Conservation (phyloP, 352 stramenopile genomes). For the Phytophthora aleatoria region DNA sequence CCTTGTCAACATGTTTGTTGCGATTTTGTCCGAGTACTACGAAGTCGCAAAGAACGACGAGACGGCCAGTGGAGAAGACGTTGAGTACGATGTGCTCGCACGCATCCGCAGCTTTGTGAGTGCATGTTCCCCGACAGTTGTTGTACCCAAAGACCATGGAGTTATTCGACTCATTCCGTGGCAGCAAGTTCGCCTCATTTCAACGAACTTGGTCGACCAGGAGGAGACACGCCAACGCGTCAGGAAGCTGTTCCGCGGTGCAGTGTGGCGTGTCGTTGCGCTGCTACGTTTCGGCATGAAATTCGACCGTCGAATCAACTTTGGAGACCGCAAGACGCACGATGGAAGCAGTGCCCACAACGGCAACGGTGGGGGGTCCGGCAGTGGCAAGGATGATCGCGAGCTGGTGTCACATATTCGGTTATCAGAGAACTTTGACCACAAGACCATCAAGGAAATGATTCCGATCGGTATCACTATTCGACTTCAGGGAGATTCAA, state of each 20-base stretch:
- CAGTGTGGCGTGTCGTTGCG: slow-evolving; percentile 88
- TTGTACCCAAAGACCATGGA: slow-evolving; percentile 73
- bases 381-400: slow-evolving; percentile 40
- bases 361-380: slow-evolving; percentile 11
- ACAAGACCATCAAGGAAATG: slow-evolving; percentile 91
- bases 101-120: slow-evolving; percentile 79
- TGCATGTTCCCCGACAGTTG: slow-evolving; percentile 78
- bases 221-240: slow-evolving; percentile 83
- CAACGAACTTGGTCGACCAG: slow-evolving; percentile 87
- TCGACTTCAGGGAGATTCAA: slow-evolving; percentile 73
- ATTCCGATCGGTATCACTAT: slow-evolving; percentile 88
- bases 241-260: slow-evolving; percentile 80
- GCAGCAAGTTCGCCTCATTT: slow-evolving; percentile 84
- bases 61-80: slow-evolving; percentile 61
- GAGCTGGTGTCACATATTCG: slow-evolving; percentile 77
- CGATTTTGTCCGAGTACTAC: slow-evolving; percentile 90
- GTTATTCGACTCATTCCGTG: slow-evolving; percentile 74
- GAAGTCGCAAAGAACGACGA: slow-evolving; percentile 81
- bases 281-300: slow-evolving; percentile 88
- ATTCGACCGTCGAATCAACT: slow-evolving; percentile 85
- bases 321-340: slow-evolving; percentile 61
- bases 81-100: slow-evolving; percentile 89
- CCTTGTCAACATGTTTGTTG: slow-evolving; percentile 91
- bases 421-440: slow-evolving; percentile 89
- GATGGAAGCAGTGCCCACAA: slow-evolving; percentile 23